phyloP scores from a whole-genome alignment of 1,139 yeast species.

The Hemisphaericaspora xylanilytica region DNA sequence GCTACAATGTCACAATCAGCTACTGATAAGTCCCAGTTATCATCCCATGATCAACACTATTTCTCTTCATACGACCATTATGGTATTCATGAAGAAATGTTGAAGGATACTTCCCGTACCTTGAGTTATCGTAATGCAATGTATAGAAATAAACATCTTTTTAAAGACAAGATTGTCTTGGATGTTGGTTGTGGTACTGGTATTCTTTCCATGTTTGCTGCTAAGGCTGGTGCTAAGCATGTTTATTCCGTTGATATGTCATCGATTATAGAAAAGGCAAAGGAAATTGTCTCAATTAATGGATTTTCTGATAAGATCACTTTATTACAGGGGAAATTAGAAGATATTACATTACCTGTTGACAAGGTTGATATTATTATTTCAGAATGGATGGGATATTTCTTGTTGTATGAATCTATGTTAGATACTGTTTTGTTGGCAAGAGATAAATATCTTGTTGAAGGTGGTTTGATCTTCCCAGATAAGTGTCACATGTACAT shows the following conservation, averaged over 20 bases:
- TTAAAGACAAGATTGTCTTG: conserved; percentile 91
- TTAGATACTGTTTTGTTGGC: conserved; percentile 94
- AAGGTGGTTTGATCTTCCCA: conserved; percentile 91
- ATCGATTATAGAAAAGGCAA: conserved; percentile 91
- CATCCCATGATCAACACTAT: conserved; percentile 83
- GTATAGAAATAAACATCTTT: conserved; percentile 82
- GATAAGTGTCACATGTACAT: conserved; percentile 88
- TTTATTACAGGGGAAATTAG: conserved; percentile 87
- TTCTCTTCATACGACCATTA: conserved; percentile 94
- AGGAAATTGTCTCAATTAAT: conserved; percentile 76
- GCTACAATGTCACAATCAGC: conserved; percentile 30
- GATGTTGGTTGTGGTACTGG: conserved; percentile 99
- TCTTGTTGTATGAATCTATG: conserved; percentile 94
- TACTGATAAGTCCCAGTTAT: conserved; percentile 52
- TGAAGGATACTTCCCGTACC: conserved; percentile 92
- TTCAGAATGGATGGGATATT: conserved; percentile 99
- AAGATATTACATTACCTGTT: conserved; percentile 83
- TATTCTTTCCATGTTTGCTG: conserved; percentile 97
- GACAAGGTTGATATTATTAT: conserved; percentile 87
- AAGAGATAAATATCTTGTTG: conserved; percentile 83
- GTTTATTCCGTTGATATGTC: conserved; percentile 98
- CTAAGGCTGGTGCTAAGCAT: conserved; percentile 94
- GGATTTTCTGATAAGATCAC: conserved; percentile 89
- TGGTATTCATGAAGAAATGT: conserved; percentile 98
- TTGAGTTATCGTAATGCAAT: conserved; percentile 90